Evolutionary conservation across 169 alveolate species (phyloP), one percentile per base, ranked within the genome.

Genomic region (Plasmodium knowlesi): DNA sequence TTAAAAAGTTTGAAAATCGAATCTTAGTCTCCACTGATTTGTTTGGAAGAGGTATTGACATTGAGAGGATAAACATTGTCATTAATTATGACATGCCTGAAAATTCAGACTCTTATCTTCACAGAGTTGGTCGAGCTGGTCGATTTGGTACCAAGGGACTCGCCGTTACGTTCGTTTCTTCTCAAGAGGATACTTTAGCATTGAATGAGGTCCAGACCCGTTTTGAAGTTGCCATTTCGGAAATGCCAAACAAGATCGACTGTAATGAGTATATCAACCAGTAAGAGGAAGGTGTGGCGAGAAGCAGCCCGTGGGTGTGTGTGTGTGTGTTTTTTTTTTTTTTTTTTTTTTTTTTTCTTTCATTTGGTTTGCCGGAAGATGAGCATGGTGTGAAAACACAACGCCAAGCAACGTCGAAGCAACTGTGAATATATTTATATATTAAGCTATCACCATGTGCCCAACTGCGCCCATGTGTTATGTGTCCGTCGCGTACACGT

Each of bases 21-120:
- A 98, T 99, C 85, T 97, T 99, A 98, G 99, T 99, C 10, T 99
- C 99, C 14, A 99, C 99, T 32, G 99, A 99, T 94, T 96, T 99
- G 82, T 99, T 99, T 96, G 99, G 99, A 50, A 98, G 99, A 92
- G 99, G 99, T 71, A 99, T 99, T 81, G 99, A 99, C 95, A 99
- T 99, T 70, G 99, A 99, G 94, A 98, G 99, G 85, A 99, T 99
- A 91, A 99, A 99, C 95, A 99, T 99, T 76, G 99, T 99, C 41
- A 98, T 99, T 96, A 99, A 99, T 98, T 99, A 98, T 97, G 99
- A 99, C 97, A 98, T 98, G 99, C 99, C 99, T 34, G 98, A 97
- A 82, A 97, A 97, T 83, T 95, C 98, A 50, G 99, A 97, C 88
- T 96, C 98, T 14, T 97, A 98, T 92, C 95, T 97, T 46, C 98